Evolutionary conservation across 2,329 filamentous ascomycete species (phyloP).

Genomic region (Cytospora schulzeri): DNA sequence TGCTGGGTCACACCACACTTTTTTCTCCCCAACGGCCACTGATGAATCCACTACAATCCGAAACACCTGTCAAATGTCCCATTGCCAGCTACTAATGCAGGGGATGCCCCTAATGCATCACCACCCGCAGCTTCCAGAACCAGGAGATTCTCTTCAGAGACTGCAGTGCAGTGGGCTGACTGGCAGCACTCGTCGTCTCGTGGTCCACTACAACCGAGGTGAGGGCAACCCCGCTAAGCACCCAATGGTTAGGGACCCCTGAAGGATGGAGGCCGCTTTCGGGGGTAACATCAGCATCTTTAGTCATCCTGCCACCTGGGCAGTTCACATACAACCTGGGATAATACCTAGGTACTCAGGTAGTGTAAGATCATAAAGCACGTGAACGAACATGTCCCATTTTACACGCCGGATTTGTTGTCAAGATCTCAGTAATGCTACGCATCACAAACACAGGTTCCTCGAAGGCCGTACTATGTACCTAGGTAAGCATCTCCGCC

Average conservation of each 20-base stretch:
- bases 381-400: too few relatives aligned
- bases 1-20: neutral
- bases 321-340: too few relatives aligned
- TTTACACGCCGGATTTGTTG: too few relatives aligned
- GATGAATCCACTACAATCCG: neutral
- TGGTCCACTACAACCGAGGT: neutral
- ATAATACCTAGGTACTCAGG: too few relatives aligned
- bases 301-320: too few relatives aligned
- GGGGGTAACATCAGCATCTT: too few relatives aligned
- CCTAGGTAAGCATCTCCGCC: neutral
- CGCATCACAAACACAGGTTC: neutral
- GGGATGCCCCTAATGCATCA: neutral
- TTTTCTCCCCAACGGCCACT: neutral
- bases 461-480: neutral
- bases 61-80: neutral
- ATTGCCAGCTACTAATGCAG: neutral
- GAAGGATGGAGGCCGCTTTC: too few relatives aligned
- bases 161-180: neutral
- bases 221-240: neutral
- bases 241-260: too few relatives aligned
- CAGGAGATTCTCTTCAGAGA: neutral
- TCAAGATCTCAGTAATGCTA: neutral
- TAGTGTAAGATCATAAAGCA: too few relatives aligned
- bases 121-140: neutral
- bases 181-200: too few relatives aligned